Percentiles rank a stretch among this genome's conserved stretches.
These are phyloP conservation scores for Citropsis articulata DNA, from an alignment of 345 rosid species.

Conservation along the genomic window DNA sequence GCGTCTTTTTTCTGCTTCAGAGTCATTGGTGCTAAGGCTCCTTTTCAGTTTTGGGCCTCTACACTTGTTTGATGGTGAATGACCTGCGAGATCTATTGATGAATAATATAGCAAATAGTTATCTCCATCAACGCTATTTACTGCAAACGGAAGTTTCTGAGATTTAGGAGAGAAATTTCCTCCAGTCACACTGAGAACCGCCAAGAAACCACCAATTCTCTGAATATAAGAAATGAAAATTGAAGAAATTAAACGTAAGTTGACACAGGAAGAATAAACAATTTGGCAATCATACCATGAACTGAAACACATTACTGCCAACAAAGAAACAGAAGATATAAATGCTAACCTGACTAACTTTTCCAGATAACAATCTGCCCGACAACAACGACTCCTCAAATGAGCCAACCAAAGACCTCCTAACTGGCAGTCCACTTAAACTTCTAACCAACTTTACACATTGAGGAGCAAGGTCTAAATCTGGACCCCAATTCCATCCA, in stretches of 20 bases:
- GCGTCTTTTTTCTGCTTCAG: slow-evolving; percentile 34
- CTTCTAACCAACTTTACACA: slow-evolving; percentile 34
- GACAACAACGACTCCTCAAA: slow-evolving; percentile 74
- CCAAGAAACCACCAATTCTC: slow-evolving; percentile 56
- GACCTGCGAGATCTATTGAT: slow-evolving; percentile 38
- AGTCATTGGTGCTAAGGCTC: slow-evolving; percentile 36
- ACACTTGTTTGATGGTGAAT: slow-evolving; percentile 30
- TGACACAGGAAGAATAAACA: not conserved
- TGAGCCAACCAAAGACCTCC: slow-evolving; percentile 71
- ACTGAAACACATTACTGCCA: not conserved
- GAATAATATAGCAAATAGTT: slow-evolving; percentile 51
- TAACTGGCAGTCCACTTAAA: slow-evolving; percentile 44
- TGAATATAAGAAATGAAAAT: slow-evolving; percentile 20
- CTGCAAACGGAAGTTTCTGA: slow-evolving; percentile 57
- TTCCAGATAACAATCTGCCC: slow-evolving; percentile 55
- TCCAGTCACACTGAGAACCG: slow-evolving; percentile 55
- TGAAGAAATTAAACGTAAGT: slow-evolving; percentile 1
- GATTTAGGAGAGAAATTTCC: slow-evolving; percentile 53
- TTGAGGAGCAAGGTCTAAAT: slow-evolving; percentile 25
- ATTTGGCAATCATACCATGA: not conserved
- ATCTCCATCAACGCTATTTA: slow-evolving; percentile 56
- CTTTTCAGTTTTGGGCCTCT: slow-evolving; percentile 35
- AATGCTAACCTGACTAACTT: slow-evolving; percentile 47
- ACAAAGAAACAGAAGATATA: not conserved
- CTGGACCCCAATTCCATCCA: slow-evolving; percentile 30